Conservation (phyloP, 2,329 filamentous ascomycete genomes). For the Onygenales sp. region DNA sequence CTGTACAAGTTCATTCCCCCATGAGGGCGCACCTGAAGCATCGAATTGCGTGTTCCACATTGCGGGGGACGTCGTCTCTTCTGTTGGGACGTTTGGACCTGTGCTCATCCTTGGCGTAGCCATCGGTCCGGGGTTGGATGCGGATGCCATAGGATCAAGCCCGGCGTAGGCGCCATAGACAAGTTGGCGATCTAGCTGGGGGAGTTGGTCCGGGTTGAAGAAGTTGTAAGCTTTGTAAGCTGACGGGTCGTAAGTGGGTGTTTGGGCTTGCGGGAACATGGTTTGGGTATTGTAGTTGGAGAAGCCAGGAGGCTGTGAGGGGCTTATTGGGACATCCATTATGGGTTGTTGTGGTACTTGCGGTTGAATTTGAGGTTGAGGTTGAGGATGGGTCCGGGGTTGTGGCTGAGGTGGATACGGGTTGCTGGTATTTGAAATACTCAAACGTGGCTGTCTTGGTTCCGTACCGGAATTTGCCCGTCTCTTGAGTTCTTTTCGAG, state of each 20-base stretch:
- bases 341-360: constrained; percentile 13
- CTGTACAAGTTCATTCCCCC: constrained; percentile 28
- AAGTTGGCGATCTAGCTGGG: constrained; percentile 65
- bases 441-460: not conserved
- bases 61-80: constrained; percentile 15
- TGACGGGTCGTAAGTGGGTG: constrained; percentile 21
- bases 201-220: constrained; percentile 39
- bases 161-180: constrained; percentile 63
- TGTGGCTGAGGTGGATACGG: constrained; percentile 4
- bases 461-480: constrained; percentile 11
- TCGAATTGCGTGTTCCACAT: constrained; percentile 29
- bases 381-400: constrained; percentile 5
- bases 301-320: constrained; percentile 18
- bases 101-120: not conserved
- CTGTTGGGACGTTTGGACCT: constrained; percentile 3
- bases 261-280: constrained; percentile 22
- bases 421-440: not conserved
- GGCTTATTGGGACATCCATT: constrained; percentile 12
- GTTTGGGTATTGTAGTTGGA: constrained; percentile 27
- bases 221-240: constrained; percentile 32
- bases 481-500: constrained; percentile 42
- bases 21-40: constrained; percentile 18
- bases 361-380: constrained; percentile 6
- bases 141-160: constrained; percentile 34
- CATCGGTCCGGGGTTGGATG: not conserved